These are phyloP conservation scores for Stachybotrys chartarum DNA, from an alignment of 2,329 filamentous ascomycete genomes.

Conservation along the genomic window DNA sequence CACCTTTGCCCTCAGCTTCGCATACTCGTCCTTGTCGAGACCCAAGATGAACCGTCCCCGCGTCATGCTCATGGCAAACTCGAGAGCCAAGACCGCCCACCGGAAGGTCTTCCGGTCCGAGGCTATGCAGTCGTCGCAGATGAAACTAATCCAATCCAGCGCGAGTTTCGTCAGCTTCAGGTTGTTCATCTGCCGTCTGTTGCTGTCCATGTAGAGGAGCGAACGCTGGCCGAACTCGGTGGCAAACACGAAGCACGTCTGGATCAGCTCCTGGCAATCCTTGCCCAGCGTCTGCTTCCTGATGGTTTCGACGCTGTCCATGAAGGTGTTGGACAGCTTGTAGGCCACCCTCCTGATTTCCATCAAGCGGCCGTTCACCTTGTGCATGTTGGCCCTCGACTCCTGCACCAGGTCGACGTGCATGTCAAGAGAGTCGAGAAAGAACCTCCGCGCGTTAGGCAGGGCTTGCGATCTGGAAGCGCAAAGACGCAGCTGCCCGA, in stretches of 20 bases:
- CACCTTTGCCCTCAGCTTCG: conserved; percentile 75
- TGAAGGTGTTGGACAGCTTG: conserved; percentile 94
- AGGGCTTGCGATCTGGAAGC: conserved; percentile 80
- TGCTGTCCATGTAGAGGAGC: conserved; percentile 90
- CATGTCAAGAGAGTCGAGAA: conserved; percentile 71
- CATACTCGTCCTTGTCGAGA: conserved; percentile 82
- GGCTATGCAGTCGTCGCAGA: conserved; percentile 92
- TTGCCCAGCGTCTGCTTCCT: conserved; percentile 75
- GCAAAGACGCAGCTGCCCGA: conserved; percentile 79
- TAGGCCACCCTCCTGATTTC: conserved; percentile 95
- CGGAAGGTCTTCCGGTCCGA: conserved; percentile 94
- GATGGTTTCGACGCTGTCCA: conserved; percentile 96
- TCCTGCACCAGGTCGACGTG: conserved; percentile 87
- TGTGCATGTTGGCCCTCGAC: conserved; percentile 84
- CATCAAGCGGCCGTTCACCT: conserved; percentile 83
- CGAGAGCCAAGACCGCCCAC: conserved; percentile 91
- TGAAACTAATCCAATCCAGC: conserved; percentile 95
- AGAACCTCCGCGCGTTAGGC: conserved; percentile 68
- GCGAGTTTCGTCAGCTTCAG: conserved; percentile 88
- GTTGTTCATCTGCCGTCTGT: conserved; percentile 94
- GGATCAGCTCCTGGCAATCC: conserved; percentile 90
- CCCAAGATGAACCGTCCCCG: conserved; percentile 88
- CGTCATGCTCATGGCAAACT: conserved; percentile 97
- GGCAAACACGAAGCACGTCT: conserved; percentile 97
- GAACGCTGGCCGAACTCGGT: conserved; percentile 97